Evolutionary conservation across 2,329 filamentous ascomycete genomes (phyloP).

Genomic region (Coniochaeta ligniaria): DNA sequence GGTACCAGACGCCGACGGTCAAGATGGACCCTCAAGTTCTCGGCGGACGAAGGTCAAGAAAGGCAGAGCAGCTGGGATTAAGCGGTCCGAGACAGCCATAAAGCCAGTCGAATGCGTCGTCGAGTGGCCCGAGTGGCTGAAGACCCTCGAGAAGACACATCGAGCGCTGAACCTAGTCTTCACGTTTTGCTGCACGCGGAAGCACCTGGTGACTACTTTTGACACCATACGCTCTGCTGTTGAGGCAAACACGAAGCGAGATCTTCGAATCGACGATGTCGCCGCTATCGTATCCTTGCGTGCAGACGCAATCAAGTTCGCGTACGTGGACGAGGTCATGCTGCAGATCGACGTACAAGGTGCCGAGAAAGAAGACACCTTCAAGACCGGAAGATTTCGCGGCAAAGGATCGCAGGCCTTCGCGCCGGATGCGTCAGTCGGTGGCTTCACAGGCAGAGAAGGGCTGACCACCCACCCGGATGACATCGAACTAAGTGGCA

Average conservation of each 20-base stretch:
- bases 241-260: constrained; percentile 69
- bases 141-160: constrained; percentile 66
- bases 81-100: background rate
- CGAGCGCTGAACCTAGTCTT: constrained; percentile 86
- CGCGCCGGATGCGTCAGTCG: constrained; percentile 48
- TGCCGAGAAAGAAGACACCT: constrained; percentile 55
- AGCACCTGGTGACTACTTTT: constrained; percentile 86
- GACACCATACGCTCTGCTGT: constrained; percentile 81
- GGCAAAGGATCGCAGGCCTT: constrained; percentile 42
- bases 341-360: constrained; percentile 74
- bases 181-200: constrained; percentile 90
- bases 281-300: constrained; percentile 73
- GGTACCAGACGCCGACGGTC: background rate
- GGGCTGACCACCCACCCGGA: constrained; percentile 21
- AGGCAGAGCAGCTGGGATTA: background rate
- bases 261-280: constrained; percentile 69
- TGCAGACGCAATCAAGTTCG: constrained; percentile 72
- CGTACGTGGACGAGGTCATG: constrained; percentile 78
- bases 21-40: background rate
- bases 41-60: constrained; percentile 8
- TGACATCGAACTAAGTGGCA: constrained; percentile 28
- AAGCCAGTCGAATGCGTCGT: constrained; percentile 25
- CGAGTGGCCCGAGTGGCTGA: constrained; percentile 70
- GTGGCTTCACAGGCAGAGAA: constrained; percentile 45
- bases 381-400: constrained; percentile 49